phyloP scores from a whole-genome alignment of 2,329 filamentous ascomycete species.

The Ilyonectria sp. region DNA sequence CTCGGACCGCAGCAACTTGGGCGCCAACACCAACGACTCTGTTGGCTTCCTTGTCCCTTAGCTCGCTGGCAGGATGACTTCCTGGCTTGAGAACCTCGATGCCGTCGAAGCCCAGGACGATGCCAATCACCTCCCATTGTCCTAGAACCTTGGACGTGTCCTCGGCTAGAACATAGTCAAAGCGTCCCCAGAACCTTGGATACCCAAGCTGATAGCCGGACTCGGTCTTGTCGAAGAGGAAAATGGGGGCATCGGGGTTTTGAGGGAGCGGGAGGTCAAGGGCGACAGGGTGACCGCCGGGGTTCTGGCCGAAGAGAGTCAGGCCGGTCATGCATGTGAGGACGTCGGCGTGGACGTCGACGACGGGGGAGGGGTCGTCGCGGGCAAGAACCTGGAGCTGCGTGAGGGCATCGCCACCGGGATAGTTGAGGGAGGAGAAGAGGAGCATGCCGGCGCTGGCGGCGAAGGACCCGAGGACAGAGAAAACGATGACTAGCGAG shows the following conservation, averaged over 20 bases:
- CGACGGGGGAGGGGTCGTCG: constrained; percentile 42
- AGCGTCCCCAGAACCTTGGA: constrained; percentile 72
- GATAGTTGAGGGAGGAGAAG: constrained; percentile 92
- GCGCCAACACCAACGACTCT: constrained; percentile 63
- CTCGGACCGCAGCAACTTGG: constrained; percentile 56
- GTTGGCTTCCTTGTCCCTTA: constrained; percentile 31
- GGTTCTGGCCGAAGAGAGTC: constrained; percentile 74
- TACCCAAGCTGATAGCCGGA: constrained; percentile 54
- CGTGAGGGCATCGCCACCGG: constrained; percentile 84
- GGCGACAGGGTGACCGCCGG: constrained; percentile 54
- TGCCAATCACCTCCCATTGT: constrained; percentile 70
- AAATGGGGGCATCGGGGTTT: constrained; percentile 46
- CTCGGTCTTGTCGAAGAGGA: constrained; percentile 76
- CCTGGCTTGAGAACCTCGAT: constrained; percentile 71
- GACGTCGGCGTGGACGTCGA: constrained; percentile 74
- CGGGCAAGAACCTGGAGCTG: constrained; percentile 61
- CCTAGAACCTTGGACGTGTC: constrained; percentile 63
- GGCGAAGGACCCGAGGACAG: constrained; percentile 72
- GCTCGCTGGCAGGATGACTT: constrained; percentile 37
- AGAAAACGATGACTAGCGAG: constrained; percentile 69
- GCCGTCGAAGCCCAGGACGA: constrained; percentile 72
- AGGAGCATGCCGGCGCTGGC: constrained; percentile 79
- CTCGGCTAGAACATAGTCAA: constrained; percentile 75
- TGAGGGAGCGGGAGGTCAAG: constrained; percentile 38
- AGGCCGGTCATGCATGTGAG: constrained; percentile 80